Evolutionary conservation across 257 asterid species (phyloP).

Genomic region (Craterostigma plantagineum): DNA sequence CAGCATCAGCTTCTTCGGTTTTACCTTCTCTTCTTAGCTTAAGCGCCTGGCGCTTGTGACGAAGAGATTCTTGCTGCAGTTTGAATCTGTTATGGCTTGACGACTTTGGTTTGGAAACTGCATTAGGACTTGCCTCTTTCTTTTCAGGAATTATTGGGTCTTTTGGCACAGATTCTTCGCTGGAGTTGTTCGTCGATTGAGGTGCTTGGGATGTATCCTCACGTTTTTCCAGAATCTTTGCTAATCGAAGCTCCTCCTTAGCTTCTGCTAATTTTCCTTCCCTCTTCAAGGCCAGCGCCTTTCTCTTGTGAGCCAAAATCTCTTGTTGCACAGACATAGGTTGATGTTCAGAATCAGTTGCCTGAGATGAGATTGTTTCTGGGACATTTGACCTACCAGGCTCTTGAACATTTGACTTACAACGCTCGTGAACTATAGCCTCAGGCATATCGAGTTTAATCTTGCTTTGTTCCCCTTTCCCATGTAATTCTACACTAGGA

Average conservation of each 20-base stretch:
- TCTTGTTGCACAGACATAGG: conserved; percentile 29
- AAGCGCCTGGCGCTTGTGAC: conserved; percentile 52
- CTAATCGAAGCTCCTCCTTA: conserved; percentile 82
- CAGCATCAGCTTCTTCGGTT: conserved; percentile 48
- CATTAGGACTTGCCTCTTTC: conserved; percentile 14
- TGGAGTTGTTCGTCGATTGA: conserved; percentile 11
- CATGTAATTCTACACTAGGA: conserved; percentile 12
- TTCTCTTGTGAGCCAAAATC: conserved; percentile 61
- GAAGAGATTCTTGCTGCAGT: conserved; percentile 50
- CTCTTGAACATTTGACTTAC: conserved; percentile 9
- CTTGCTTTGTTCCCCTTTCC: conserved; percentile 10
- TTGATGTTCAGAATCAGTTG: conserved; percentile 18
- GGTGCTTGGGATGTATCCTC: conserved; percentile 17
- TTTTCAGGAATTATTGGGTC: conserved; percentile 14
- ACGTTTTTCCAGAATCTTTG: conserved; percentile 66
- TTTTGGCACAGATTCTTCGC: conserved; percentile 17
- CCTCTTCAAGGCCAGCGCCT: conserved; percentile 70
- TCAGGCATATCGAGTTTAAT: conserved; percentile 15
- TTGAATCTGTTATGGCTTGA: conserved; percentile 48
- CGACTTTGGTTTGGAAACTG: conserved; percentile 29
- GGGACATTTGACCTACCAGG: conserved; percentile 6
- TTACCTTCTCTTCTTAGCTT: conserved; percentile 60
- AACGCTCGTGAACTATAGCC: conserved; percentile 24
- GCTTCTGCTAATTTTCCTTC: conserved; percentile 82
- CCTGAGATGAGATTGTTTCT: conserved; percentile 13